phyloP scores from a whole-genome alignment of 805 yeast genomes.

The Candida silvicultrix region DNA sequence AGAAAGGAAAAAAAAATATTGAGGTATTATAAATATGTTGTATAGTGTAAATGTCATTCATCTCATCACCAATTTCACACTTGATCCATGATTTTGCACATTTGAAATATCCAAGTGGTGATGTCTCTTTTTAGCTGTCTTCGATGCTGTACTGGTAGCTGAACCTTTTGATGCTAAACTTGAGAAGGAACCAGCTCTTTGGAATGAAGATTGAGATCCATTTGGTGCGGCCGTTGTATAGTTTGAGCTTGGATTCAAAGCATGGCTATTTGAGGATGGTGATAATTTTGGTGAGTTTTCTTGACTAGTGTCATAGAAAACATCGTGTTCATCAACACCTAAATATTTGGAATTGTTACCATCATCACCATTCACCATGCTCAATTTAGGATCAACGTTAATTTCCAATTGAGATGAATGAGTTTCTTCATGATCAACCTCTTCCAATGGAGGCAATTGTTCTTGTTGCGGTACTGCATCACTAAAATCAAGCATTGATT shows the following conservation, averaged over 20 bases:
- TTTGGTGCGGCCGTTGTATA: background rate
- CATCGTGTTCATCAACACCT: background rate
- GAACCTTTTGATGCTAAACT: background rate
- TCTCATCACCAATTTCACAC: background rate
- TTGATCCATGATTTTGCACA: slow-evolving; percentile 1
- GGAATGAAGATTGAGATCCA: background rate
- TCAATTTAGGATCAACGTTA: background rate
- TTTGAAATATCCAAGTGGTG: slow-evolving; percentile 20
- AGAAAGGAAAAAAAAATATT: no score
- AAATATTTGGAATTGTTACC: no score
- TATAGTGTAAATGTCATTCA: background rate
- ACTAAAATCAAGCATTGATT: slow-evolving; percentile 20
- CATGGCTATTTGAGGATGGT: no score
- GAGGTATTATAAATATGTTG: background rate
- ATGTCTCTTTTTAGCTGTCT: slow-evolving; percentile 11
- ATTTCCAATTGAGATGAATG: background rate
- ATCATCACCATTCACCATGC: no score
- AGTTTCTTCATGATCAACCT: slow-evolving; percentile 7
- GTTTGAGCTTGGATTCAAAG: no score
- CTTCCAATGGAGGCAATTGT: slow-evolving; percentile 11
- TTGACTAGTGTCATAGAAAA: background rate
- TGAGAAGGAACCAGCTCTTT: slow-evolving; percentile 12
- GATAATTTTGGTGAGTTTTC: background rate
- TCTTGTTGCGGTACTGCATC: background rate
- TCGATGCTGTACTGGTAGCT: background rate